A percentile compares a stretch with the other conserved stretches of the same genome.
Evolutionary conservation across 768 basidiomycete genomes (phyloP).

Genomic region (Omphalotus guepiniiformis): DNA sequence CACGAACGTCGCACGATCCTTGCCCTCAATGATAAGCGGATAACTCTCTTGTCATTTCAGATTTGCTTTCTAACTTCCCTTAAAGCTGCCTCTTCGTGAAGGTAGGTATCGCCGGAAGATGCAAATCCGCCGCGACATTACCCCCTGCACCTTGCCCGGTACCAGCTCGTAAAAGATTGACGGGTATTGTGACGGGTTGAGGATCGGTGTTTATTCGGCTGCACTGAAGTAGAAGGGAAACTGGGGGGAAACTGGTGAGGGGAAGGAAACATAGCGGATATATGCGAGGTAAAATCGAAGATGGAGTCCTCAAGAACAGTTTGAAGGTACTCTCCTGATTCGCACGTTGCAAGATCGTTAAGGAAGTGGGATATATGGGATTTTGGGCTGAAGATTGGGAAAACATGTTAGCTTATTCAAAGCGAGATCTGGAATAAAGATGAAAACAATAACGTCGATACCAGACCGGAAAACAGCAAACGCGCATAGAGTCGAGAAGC

Average conservation of each 20-base stretch:
- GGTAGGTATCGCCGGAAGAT: slow-evolving; percentile 66
- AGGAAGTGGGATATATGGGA: slow-evolving; percentile 79
- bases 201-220: slow-evolving; percentile 68
- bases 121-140: slow-evolving; percentile 38
- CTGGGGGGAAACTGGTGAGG: slow-evolving; percentile 9
- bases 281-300: slow-evolving; percentile 91
- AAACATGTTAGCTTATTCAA: too few species aligned
- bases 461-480: too few species aligned
- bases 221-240: slow-evolving; percentile 13
- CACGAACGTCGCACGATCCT: slow-evolving; percentile 63
- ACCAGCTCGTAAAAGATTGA: slow-evolving; percentile 70
- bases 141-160: slow-evolving; percentile 39
- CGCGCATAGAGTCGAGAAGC: too few species aligned
- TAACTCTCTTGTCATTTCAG: slow-evolving; percentile 95
- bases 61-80: slow-evolving; percentile 85
- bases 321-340: slow-evolving; percentile 83
- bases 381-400: slow-evolving; percentile 74
- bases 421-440: neutral
- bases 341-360: slow-evolving; percentile 57
- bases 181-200: slow-evolving; percentile 71
- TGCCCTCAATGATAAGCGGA: slow-evolving; percentile 88
- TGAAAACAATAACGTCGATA: too few species aligned
- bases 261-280: slow-evolving; percentile 66
- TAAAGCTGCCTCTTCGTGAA: slow-evolving; percentile 78
- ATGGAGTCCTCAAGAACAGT: slow-evolving; percentile 77